phyloP scores from a whole-genome alignment of 192 early-diverging fungal genomes.

The Coemansia sp. region DNA sequence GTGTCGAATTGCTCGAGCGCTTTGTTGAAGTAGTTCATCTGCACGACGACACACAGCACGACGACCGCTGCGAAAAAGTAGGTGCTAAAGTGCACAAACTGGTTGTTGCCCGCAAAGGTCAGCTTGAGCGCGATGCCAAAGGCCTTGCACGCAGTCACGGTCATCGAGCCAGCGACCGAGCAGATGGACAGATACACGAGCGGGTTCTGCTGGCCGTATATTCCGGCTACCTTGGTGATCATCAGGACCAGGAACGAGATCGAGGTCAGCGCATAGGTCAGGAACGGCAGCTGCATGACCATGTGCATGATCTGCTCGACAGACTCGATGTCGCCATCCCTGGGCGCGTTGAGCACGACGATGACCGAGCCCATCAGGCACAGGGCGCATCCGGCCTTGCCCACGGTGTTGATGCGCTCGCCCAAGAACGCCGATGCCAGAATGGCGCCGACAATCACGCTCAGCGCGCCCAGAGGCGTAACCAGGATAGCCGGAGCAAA shows the following conservation, averaged over 20 bases:
- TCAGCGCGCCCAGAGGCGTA: constrained; percentile 88
- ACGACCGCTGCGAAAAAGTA: constrained; percentile 84
- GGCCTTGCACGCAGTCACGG: constrained; percentile 89
- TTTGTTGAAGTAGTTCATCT: constrained; percentile 99
- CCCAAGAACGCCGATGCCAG: constrained; percentile 85
- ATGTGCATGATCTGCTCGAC: constrained; percentile 82
- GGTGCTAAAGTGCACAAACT: constrained; percentile 85
- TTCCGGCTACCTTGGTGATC: constrained; percentile 78
- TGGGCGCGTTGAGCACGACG: constrained; percentile 83
- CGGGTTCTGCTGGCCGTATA: constrained; percentile 74
- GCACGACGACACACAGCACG: constrained; percentile 78
- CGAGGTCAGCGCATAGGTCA: constrained; percentile 73
- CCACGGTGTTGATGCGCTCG: constrained; percentile 76
- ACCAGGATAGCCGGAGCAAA: constrained; percentile 96
- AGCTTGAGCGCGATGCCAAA: constrained; percentile 90
- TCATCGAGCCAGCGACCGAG: constrained; percentile 92
- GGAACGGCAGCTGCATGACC: constrained; percentile 77
- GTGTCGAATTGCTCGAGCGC: constrained; percentile 90
- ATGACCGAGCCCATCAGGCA: constrained; percentile 86
- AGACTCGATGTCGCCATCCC: constrained; percentile 72
- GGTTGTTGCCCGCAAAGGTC: constrained; percentile 90
- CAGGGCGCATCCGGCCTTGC: constrained; percentile 85
- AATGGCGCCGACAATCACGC: constrained; percentile 85
- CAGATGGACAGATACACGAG: constrained; percentile 94
- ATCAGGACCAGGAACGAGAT: constrained; percentile 63